Percentiles rank a stretch among this genome's conserved stretches.
These are phyloP conservation scores for Penicillium mononematosum DNA, from an alignment of 495 filamentous ascomycete species.

Conservation along the genomic window DNA sequence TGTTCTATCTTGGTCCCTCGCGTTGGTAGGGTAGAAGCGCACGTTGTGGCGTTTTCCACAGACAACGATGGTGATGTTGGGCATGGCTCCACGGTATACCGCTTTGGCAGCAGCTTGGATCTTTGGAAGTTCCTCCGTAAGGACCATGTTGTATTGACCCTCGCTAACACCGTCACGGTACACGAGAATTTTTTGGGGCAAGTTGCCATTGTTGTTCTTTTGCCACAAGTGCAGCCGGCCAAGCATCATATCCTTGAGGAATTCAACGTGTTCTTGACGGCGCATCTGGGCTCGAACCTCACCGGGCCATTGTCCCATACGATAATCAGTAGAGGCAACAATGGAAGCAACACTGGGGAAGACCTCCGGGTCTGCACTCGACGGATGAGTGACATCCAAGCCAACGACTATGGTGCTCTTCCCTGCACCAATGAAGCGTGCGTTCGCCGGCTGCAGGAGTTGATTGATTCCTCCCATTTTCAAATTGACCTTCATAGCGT, in stretches of 20 bases:
- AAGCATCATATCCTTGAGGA: slow-evolving; percentile 52
- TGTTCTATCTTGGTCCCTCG: slow-evolving; percentile 49
- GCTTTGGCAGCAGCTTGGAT: slow-evolving; percentile 56
- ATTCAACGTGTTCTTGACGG: slow-evolving; percentile 58
- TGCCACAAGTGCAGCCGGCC: slow-evolving; percentile 59
- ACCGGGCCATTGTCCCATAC: slow-evolving; percentile 67
- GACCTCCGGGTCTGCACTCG: slow-evolving; percentile 53
- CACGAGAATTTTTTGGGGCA: slow-evolving; percentile 69
- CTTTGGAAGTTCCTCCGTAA: slow-evolving; percentile 47
- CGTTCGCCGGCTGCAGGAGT: slow-evolving; percentile 41
- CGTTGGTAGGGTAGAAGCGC: slow-evolving; percentile 67
- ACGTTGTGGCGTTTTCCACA: slow-evolving; percentile 88
- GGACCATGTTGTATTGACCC: slow-evolving; percentile 63
- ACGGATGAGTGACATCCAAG: slow-evolving; percentile 84
- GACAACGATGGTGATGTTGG: slow-evolving; percentile 43
- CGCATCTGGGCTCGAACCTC: slow-evolving; percentile 56
- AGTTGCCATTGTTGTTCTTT: slow-evolving; percentile 42
- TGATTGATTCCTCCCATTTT: slow-evolving; percentile 80
- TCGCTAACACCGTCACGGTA: slow-evolving; percentile 89
- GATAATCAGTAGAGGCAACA: slow-evolving; percentile 65
- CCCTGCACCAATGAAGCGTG: slow-evolving; percentile 51
- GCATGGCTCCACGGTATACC: slow-evolving; percentile 44
- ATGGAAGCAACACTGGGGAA: slow-evolving; percentile 72
- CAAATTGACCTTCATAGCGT: slow-evolving; percentile 75
- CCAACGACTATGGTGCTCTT: slow-evolving; percentile 81